Evolutionary conservation across 106 monocot genomes (phyloP), one percentile per base, ranked within the genome.

Genomic region (Dioscorea zingiberensis): DNA sequence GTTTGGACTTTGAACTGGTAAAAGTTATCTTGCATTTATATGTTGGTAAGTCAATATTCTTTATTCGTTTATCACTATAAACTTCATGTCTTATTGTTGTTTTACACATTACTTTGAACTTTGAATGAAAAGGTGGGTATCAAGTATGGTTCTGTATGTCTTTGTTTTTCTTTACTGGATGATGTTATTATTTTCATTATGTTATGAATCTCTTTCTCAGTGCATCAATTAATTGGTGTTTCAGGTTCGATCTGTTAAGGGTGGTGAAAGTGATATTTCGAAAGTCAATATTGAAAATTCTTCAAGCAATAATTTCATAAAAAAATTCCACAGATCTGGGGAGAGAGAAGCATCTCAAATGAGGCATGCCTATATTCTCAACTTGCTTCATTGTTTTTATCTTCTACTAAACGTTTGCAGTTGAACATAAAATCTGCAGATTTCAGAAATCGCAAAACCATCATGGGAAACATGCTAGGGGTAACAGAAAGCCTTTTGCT

Each of bases 391-490:
- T 16, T 23, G n/a, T 21, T 32, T 54, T 13, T 30, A 53, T 69
- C 13, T 22, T 3, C 2, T 46, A 6, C 17, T 28, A 13, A 19
- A 44, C 13, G 13, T 15, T n/a, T 72, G 4, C 18, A 32, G 16
- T 63, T 30, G 17, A 4, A 59, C 21, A 25, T 24, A 54, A 51
- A 25, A n/a, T 56, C 44, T 78, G 62, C 83, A 83, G 83, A 66
- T 73, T 73, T 65, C 82, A 66, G 55, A 82, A 77, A 28, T 58
- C 67, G 26, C 54, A 68, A 45, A 18, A 23, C 62, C 64, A 47
- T 74, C 48, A 77, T 21, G 21, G 22, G 32, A 58, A 61, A 48
- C n/a, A 57, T 60, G 27, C 53, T 47, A 81, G 54, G 47, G 55
- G 58, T 44, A 68, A 53, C 47, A 29, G 22, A 32, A 58, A 38